Evolutionary conservation across 805 yeast genomes (phyloP), one percentile per base, ranked within the genome.

Genomic region (Nadsonia fulvescens): DNA sequence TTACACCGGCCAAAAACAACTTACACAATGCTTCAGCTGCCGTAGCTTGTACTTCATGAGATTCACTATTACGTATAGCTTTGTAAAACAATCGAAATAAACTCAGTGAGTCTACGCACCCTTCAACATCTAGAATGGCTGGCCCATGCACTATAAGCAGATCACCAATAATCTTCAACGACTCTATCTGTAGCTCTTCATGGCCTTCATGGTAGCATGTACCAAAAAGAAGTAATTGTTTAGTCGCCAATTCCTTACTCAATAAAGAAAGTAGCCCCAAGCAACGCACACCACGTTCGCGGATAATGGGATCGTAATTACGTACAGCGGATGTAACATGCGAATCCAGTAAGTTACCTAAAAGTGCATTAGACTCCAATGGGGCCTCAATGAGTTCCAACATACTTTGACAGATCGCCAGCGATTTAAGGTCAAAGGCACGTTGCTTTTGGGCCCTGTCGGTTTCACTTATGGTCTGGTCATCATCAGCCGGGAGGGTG

Each of bases 21-120:
- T 86, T 83, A 40, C 83, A 77, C 14, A 83, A 53, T 0, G 93
- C 91, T 41, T 79, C 92, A 0, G 86, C 93, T 6, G 86, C 75
- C 1, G 69, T 58, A 0, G 86, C 70, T 44, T 79, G 93, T 11
- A 81, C 59, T 14, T 61, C 63, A 1, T 77, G 77, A 37, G 64
- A 53, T 4, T 61, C 62, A 6, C 33, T 37, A 12, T 36, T 33
- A 13, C 66, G 63, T 37, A 77, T 52, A 1, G 73, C 63, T 43
- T 70, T 66, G 51, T 70, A 74, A 34, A 76, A 72, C 15, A 78
- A 52, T 42, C 72, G 66, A 32, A 77, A 78, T 30, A 75, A 53
- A 0, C 75, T 70, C 28, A 66, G 28, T 4, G 35, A 22, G 16
- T 73, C 82, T 12, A 70, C 75, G 32, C 67, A 64, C 13, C 61